Evolutionary conservation across 192 early-diverging fungal species (phyloP).

Genomic region (Haplosporangium gracile): DNA sequence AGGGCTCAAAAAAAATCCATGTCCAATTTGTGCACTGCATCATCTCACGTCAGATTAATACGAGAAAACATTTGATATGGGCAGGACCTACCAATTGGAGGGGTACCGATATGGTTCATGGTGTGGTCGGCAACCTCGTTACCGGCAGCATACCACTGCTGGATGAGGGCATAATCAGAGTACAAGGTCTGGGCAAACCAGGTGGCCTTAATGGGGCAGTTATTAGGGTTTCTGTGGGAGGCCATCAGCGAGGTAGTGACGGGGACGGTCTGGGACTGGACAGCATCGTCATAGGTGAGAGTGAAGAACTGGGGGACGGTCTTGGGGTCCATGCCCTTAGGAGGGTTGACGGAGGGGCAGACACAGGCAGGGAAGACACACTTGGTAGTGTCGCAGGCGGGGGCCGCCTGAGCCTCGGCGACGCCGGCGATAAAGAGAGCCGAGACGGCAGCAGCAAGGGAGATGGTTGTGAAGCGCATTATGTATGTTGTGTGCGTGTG

Average conservation of each 20-base stretch:
- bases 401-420: constrained; percentile 23
- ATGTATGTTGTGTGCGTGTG: not conserved
- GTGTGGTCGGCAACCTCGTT: constrained; percentile 77
- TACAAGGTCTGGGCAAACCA: constrained; percentile 74
- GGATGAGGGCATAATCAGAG: constrained; percentile 71
- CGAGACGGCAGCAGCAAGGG: constrained; percentile 36
- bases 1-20: not conserved
- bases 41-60: not conserved
- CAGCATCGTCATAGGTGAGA: constrained; percentile 75
- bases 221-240: constrained; percentile 60
- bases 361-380: constrained; percentile 66
- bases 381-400: constrained; percentile 61
- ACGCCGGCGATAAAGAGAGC: constrained; percentile 22
- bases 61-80: not conserved
- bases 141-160: constrained; percentile 72
- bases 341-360: constrained; percentile 63
- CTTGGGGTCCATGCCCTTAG: constrained; percentile 60
- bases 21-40: not conserved
- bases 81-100: constrained; percentile 35
- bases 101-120: constrained; percentile 60
- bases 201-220: constrained; percentile 70
- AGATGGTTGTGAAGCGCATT: constrained; percentile 43
- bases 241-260: constrained; percentile 16
- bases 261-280: constrained; percentile 58
- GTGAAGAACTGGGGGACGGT: constrained; percentile 71